Evolutionary conservation across 1,284 basidiomycete species (phyloP).

Genomic region (Volvariella surrecta): DNA sequence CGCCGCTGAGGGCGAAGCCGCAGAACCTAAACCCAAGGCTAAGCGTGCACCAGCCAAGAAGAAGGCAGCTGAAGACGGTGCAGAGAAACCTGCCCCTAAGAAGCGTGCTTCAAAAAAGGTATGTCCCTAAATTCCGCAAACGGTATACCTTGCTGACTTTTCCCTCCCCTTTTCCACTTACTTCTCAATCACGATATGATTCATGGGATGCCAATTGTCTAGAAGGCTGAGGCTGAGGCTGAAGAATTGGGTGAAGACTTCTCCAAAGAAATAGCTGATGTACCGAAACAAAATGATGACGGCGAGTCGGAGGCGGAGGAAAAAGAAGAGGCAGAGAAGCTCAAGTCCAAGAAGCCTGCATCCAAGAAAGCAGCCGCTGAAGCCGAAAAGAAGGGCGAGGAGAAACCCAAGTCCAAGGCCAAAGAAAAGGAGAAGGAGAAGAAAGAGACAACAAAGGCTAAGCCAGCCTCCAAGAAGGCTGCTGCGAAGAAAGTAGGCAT

Average conservation of each 20-base stretch:
- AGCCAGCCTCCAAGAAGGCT: slow-evolving; percentile 4
- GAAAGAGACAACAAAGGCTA: slow-evolving; percentile 9
- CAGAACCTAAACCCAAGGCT: slow-evolving; percentile 31
- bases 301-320: slow-evolving; percentile 26
- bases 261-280: slow-evolving; percentile 26
- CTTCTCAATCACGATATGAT: too few relatives aligned
- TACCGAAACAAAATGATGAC: slow-evolving; percentile 15
- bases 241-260: slow-evolving; percentile 35
- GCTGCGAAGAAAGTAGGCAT: slow-evolving; percentile 5
- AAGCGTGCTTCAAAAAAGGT: slow-evolving; percentile 29
- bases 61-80: slow-evolving; percentile 22
- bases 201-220: slow-evolving; percentile 2
- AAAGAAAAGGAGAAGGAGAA: slow-evolving; percentile 21
- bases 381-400: slow-evolving; percentile 19
- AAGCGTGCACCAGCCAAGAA: slow-evolving; percentile 25
- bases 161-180: not conserved
- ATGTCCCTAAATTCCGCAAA: not conserved
- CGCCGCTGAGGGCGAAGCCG: slow-evolving; percentile 19
- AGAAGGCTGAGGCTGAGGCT: slow-evolving; percentile 17
- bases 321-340: slow-evolving; percentile 23
- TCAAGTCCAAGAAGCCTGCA: slow-evolving; percentile 24
- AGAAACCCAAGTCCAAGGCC: slow-evolving; percentile 17
- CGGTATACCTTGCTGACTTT: not conserved
- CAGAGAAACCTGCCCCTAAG: slow-evolving; percentile 24
- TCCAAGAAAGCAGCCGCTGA: slow-evolving; percentile 20